Evolutionary conservation across 2,329 filamentous ascomycete genomes (phyloP), one percentile per base, ranked within the genome.

Genomic region (Apiospora saccharicola): DNA sequence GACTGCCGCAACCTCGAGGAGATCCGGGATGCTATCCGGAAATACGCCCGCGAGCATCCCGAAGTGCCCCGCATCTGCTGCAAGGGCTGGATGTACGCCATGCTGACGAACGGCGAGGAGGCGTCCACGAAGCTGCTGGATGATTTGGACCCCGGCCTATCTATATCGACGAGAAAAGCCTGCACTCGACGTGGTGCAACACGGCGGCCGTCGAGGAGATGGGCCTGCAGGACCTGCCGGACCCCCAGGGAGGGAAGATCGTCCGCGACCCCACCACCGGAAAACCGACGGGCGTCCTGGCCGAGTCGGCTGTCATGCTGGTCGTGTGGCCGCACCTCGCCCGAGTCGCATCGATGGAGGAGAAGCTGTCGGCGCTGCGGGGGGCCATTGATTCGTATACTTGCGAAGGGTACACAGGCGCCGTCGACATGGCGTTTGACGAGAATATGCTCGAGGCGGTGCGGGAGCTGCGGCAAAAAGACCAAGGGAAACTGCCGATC

Each of bases 361-460:
- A 89, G 74, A 85, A 88, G 70, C 78, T 84, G 16, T 81, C 79
- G 3, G 84, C 86, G 1, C 78, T 90, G 37, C 78, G 77, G 67
- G 83, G 82, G 0, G 88, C 87, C 0, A 82, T 90, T 37, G 74
- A 80, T 0, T 84, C 85, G 13, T 90, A 89, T 75, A 85, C 84
- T 72, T 80, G 82, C 1, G 82, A 82, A 0, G 88, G 88, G 3
- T 89, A 87, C 75, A 90, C 88, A 1, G 87, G 88, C 1, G 78
- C 88, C 53, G 81, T 90, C 13, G 88, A 90, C 73, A 89, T 90
- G 88, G 88, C 88, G 4, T 88, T 90, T 86, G 87, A 90, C 75
- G 86, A 89, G 71, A 86, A 85, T 64, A 83, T 81, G 5, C 89
- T 87, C 86, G 85, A 86, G 61, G 86, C 87, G 2, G 77, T 90